phyloP scores from a whole-genome alignment of 768 basidiomycete species.

The Pholiota molesta region DNA sequence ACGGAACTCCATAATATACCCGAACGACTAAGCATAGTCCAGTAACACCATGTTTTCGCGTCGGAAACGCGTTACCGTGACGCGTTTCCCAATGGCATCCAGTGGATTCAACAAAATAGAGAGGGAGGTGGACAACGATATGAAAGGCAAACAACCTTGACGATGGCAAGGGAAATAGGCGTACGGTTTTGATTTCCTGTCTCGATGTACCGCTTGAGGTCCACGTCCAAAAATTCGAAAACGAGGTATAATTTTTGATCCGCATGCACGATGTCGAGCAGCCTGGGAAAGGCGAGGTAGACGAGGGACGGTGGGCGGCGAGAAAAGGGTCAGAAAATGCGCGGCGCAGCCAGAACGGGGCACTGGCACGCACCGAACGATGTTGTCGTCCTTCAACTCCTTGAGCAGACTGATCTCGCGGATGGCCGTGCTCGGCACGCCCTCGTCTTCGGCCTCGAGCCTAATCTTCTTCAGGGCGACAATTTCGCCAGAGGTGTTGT shows the following conservation, averaged over 20 bases:
- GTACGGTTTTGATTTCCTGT: constrained; percentile 70
- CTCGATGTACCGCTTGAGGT: constrained; percentile 97
- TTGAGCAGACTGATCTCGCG: constrained; percentile 97
- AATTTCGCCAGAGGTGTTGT: constrained; percentile 74
- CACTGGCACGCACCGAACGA: constrained; percentile 71
- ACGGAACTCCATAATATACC: not conserved
- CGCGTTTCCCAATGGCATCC: constrained; percentile 22
- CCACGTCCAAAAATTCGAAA: constrained; percentile 96
- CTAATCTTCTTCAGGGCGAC: constrained; percentile 99
- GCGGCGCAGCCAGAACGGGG: not conserved
- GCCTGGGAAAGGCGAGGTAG: constrained; percentile 45
- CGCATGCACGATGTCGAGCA: constrained; percentile 95
- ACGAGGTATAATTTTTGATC: constrained; percentile 98
- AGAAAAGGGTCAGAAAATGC: not conserved
- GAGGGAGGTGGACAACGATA: constrained; percentile 16
- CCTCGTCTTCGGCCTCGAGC: constrained; percentile 97
- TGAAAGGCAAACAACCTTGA: constrained; percentile 65
- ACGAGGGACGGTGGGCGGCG: not conserved
- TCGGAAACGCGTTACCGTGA: constrained; percentile 27
- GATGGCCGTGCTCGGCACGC: constrained; percentile 97
- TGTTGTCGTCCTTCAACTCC: constrained; percentile 94
- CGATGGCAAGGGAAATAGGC: constrained; percentile 72
- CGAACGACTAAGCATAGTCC: not conserved
- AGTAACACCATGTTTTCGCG: constrained; percentile 17
- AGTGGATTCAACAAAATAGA: constrained; percentile 9